Conservation (phyloP, 1,284 basidiomycete species). For the Cutaneotrichosporon spelunceum region DNA sequence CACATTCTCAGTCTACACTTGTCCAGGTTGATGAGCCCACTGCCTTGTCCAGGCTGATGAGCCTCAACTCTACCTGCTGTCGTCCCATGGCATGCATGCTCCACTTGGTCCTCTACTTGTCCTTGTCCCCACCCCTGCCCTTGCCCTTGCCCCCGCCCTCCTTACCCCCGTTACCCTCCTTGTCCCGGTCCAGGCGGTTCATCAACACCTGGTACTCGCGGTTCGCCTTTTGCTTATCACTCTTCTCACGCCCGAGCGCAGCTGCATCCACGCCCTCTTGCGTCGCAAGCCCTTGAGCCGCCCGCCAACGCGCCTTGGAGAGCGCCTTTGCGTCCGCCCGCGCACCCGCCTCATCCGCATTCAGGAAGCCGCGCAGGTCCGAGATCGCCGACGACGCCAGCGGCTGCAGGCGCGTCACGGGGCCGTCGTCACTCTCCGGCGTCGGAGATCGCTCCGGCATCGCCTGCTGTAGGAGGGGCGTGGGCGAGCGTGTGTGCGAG, state of each 20-base stretch:
- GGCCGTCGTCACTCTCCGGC: constrained; percentile 37
- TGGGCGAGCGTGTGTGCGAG: constrained; percentile 5
- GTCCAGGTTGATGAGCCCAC: too few species aligned
- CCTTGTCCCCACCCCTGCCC: not conserved
- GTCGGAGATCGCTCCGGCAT: constrained; percentile 31
- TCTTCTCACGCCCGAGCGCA: constrained; percentile 27
- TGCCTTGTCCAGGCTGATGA: too few species aligned
- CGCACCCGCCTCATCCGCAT: constrained; percentile 65
- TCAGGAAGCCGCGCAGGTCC: constrained; percentile 74
- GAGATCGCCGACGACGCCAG: constrained; percentile 71
- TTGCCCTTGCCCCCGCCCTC: too few species aligned
- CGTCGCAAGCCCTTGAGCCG: constrained; percentile 53
- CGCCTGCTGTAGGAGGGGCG: constrained; percentile 16
- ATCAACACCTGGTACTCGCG: constrained; percentile 47
- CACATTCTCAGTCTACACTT: too few species aligned
- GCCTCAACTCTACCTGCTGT: too few species aligned
- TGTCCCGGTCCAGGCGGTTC: constrained; percentile 46
- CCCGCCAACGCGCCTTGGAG: constrained; percentile 68
- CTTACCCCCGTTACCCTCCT: too few species aligned
- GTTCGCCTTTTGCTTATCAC: constrained; percentile 46
- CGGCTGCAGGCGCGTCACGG: constrained; percentile 49
- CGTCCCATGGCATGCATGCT: too few species aligned
- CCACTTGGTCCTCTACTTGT: not conserved
- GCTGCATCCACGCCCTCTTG: constrained; percentile 38
- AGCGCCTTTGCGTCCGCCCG: constrained; percentile 64